Percentiles rank a stretch among this genome's conserved stretches.
Evolutionary conservation across 2,329 filamentous ascomycete species (phyloP).

Genomic region (Cercospora sp.): DNA sequence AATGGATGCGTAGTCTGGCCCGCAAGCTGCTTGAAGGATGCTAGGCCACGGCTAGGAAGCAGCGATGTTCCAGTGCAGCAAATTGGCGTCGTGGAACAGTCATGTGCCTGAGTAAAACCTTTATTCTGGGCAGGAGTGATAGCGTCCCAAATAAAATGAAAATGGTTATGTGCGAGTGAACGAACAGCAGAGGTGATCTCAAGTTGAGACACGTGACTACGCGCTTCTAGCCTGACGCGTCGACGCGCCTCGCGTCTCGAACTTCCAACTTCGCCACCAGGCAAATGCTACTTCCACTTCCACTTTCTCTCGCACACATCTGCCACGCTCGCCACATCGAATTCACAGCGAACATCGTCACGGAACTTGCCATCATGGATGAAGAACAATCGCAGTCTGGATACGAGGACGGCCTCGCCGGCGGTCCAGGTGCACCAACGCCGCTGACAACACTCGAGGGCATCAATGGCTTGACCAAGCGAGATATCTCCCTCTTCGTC

Average conservation of each 20-base stretch:
- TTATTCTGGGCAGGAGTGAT: too few relatives aligned
- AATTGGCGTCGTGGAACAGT: too few relatives aligned
- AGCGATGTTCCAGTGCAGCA: too few relatives aligned
- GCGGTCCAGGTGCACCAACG: conserved; percentile 89
- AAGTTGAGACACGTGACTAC: background rate
- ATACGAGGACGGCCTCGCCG: conserved; percentile 71
- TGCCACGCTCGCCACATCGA: background rate
- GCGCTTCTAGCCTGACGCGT: background rate
- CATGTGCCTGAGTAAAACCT: too few relatives aligned
- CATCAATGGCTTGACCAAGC: conserved; percentile 82
- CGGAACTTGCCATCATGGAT: conserved; percentile 44
- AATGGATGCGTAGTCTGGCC: too few relatives aligned
- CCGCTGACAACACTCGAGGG: conserved; percentile 84
- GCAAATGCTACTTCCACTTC: background rate
- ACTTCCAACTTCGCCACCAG: background rate
- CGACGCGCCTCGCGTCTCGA: background rate
- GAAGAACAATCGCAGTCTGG: conserved; percentile 68
- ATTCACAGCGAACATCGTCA: background rate
- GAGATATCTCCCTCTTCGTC: conserved; percentile 89
- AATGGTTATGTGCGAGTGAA: too few relatives aligned
- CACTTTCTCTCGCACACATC: background rate
- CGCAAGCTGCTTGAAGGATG: too few relatives aligned
- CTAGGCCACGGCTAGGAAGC: too few relatives aligned
- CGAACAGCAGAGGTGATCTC: too few relatives aligned
- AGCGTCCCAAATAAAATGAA: too few relatives aligned